Conservation (phyloP, 2,329 filamentous ascomycete genomes). For the Dactylellina cionopaga region DNA sequence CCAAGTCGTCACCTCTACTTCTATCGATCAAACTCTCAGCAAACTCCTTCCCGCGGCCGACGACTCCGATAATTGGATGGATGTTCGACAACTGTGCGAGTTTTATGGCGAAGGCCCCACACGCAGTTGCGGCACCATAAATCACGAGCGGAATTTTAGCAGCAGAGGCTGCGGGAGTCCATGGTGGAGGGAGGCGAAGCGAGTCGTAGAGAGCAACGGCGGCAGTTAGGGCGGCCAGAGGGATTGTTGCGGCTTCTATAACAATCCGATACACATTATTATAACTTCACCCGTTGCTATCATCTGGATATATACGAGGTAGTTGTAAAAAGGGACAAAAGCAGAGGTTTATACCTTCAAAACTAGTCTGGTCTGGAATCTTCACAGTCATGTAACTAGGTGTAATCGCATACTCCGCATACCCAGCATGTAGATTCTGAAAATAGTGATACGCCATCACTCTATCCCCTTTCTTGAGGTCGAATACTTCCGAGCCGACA, state of each 20-base stretch:
- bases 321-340: conserved; percentile 60
- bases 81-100: conserved; percentile 35
- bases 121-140: conserved; percentile 60
- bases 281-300: no score
- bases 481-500: conserved; percentile 67
- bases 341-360: no score
- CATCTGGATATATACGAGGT: no score
- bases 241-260: conserved; percentile 69
- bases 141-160: conserved; percentile 62
- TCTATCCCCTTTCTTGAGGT: conserved; percentile 69
- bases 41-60: conserved; percentile 26
- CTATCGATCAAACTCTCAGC: no score
- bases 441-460: conserved; percentile 67
- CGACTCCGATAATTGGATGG: conserved; percentile 28
- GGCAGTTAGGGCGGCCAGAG: conserved; percentile 68
- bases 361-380: no score
- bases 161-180: conserved; percentile 59
- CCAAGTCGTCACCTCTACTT: conserved; percentile 58
- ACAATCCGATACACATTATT: no score
- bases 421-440: conserved; percentile 44
- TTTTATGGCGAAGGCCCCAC: conserved; percentile 22
- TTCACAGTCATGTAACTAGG: conserved; percentile 62
- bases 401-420: conserved; percentile 63
- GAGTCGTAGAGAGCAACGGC: conserved; percentile 65
- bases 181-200: conserved; percentile 66